A percentile compares a stretch with the other conserved stretches of the same genome.
Evolutionary conservation across 2,329 filamentous ascomycete species (phyloP).

Genomic region (Endoconidiophora laricicola): DNA sequence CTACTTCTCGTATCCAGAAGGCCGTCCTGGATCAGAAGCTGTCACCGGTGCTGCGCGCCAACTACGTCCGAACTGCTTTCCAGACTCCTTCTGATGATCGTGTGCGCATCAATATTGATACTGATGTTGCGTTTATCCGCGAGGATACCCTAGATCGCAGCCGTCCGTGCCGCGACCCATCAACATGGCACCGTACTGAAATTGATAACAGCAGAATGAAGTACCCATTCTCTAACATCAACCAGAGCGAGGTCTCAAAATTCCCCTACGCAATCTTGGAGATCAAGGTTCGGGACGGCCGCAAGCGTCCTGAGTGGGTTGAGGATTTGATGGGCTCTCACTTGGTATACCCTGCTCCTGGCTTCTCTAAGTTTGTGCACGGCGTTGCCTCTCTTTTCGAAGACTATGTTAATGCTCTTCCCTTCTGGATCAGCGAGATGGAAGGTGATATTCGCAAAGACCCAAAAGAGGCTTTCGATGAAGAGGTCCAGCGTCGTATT

Average conservation of each 20-base stretch:
- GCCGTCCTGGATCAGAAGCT: conserved; percentile 65
- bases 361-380: conserved; percentile 95
- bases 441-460: conserved; percentile 90
- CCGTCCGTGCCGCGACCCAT: conserved; percentile 74
- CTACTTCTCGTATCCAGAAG: conserved; percentile 59
- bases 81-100: conserved; percentile 87
- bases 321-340: conserved; percentile 86
- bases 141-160: conserved; percentile 61
- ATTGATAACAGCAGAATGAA: conserved; percentile 71
- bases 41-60: conserved; percentile 73
- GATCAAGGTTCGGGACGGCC: conserved; percentile 67
- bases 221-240: conserved; percentile 74
- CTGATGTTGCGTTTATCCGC: conserved; percentile 73
- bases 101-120: conserved; percentile 84
- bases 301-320: conserved; percentile 69
- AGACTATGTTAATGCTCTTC: conserved; percentile 87
- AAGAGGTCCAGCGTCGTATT: conserved; percentile 71
- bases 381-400: conserved; percentile 85
- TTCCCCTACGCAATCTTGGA: conserved; percentile 88
- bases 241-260: conserved; percentile 76
- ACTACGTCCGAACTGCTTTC: conserved; percentile 88
- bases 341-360: conserved; percentile 72
- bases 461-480: conserved; percentile 75
- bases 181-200: conserved; percentile 80
- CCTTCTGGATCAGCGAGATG: conserved; percentile 87